phyloP scores from a whole-genome alignment of 2,329 filamentous ascomycete genomes.

The Aspergillus persii region DNA sequence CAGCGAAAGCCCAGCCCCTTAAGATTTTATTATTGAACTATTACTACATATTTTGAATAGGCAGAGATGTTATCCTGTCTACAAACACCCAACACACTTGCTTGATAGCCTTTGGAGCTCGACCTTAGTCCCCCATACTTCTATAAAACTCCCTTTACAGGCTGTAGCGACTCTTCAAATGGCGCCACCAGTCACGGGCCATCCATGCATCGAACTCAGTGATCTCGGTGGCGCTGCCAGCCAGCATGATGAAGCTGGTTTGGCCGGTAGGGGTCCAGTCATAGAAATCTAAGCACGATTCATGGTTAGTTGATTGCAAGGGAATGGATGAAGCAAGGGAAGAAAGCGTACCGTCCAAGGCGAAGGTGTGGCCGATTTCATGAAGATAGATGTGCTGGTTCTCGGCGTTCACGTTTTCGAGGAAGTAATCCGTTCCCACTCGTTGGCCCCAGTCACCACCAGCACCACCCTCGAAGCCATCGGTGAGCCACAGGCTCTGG shows the following conservation, averaged over 20 bases:
- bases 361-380: constrained; percentile 18
- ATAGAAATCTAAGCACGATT: constrained; percentile 13
- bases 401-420: constrained; percentile 9
- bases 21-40: no score
- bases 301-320: no score
- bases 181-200: constrained; percentile 17
- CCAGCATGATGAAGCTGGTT: constrained; percentile 16
- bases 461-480: constrained; percentile 15
- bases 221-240: constrained; percentile 14
- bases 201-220: constrained; percentile 18
- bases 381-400: constrained; percentile 17
- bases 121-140: no score
- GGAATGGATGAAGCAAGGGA: neutral
- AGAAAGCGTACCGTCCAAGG: constrained; percentile 10
- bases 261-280: constrained; percentile 16
- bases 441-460: constrained; percentile 20
- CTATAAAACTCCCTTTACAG: neutral
- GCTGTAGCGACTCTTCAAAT: constrained; percentile 15
- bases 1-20: no score
- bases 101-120: neutral
- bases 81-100: no score
- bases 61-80: no score
- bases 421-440: constrained; percentile 14
- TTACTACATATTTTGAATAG: no score
- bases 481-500: constrained; percentile 18